Base-by-base conservation (phyloP, 768 basidiomycete genomes). In the Pholiota molesta region DNA sequence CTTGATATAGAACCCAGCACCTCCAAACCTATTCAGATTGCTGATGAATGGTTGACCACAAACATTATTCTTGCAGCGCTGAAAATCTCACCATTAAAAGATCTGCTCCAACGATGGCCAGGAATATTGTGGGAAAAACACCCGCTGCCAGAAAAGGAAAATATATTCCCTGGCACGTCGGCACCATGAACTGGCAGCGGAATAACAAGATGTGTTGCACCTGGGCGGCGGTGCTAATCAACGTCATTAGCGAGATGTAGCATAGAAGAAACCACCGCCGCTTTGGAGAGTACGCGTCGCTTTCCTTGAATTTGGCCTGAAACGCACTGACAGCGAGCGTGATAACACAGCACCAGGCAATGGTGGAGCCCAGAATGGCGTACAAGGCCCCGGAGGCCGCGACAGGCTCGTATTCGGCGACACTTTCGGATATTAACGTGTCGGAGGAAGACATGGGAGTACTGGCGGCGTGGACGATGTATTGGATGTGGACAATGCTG, bases 51-150 rank as follows among this genome's bases (percentile, higher is more conserved):
- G 29, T 29, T 29, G 29, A 29, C 3, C 3, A 29, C 29, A 29
- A 6, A 29, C 6, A 3, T 3, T 6, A 29, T 3, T 29, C 29
- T 29, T 29, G 29, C 29, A 29, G 29, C 6, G 29, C 29, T 3
- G 29, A 29, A 29, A 7, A n/a, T 56, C 44, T 55, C 37, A 54
- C 64, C 64, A 65, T 65, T 14, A 65, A 61, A 55, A 47, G 23
- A 61, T 21, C 7, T 29, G 29, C 29, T 29, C 29, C 29, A 29
- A 29, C 3, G 29, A 29, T 29, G 29, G 29, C 29, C 29, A 29
- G 29, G 3, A 29, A 29, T 6, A 29, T 59, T n/a, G n/a, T 64
- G 9, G 29, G 31, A 31, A 31, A 31, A 2, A 3, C 9, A 31
- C 6, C 31, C 31, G 6, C 9, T 9, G 5, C 31, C 1, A 31